These are phyloP conservation scores for Hypoxylon trugodes DNA, from an alignment of 495 filamentous ascomycete genomes.

Conservation along the genomic window DNA sequence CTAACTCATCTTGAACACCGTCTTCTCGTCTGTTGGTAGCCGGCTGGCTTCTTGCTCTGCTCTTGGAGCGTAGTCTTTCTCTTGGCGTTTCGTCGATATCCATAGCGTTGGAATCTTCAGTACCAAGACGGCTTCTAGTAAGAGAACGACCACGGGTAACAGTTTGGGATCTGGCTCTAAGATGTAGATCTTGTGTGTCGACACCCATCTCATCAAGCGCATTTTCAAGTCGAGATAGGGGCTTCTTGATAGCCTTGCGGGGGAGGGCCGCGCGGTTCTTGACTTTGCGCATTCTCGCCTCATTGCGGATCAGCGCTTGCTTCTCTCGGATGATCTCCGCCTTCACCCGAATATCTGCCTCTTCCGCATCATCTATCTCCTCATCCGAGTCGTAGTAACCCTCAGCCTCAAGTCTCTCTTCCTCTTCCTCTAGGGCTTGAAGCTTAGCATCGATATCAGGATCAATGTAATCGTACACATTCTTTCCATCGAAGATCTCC, in stretches of 20 bases:
- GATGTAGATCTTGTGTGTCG: slow-evolving; percentile 76
- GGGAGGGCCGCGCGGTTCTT: slow-evolving; percentile 96
- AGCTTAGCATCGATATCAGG: slow-evolving; percentile 95
- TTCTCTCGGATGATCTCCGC: slow-evolving; percentile 96
- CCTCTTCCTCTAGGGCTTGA: slow-evolving; percentile 89
- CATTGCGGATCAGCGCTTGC: slow-evolving; percentile 85
- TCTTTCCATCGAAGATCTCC: slow-evolving; percentile 91
- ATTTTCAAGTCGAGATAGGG: slow-evolving; percentile 83
- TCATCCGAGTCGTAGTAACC: slow-evolving; percentile 59
- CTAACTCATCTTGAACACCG: slow-evolving; percentile 69
- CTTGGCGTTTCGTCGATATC: slow-evolving; percentile 76
- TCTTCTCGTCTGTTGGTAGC: slow-evolving; percentile 83
- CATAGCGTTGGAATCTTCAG: slow-evolving; percentile 76
- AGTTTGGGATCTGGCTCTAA: slow-evolving; percentile 68
- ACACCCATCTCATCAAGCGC: slow-evolving; percentile 85
- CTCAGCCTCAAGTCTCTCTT: slow-evolving; percentile 81
- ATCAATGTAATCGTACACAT: slow-evolving; percentile 96
- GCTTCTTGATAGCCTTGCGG: slow-evolving; percentile 75
- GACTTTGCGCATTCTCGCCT: slow-evolving; percentile 85
- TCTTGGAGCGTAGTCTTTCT: slow-evolving; percentile 76
- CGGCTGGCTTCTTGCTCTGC: slow-evolving; percentile 77
- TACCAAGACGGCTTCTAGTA: slow-evolving; percentile 56
- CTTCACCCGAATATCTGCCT: slow-evolving; percentile 86
- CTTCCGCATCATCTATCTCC: slow-evolving; percentile 79
- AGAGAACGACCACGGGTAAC: slow-evolving; percentile 72